Conservation (phyloP, 2,329 filamentous ascomycete genomes). For the Phialophora macrospora region DNA sequence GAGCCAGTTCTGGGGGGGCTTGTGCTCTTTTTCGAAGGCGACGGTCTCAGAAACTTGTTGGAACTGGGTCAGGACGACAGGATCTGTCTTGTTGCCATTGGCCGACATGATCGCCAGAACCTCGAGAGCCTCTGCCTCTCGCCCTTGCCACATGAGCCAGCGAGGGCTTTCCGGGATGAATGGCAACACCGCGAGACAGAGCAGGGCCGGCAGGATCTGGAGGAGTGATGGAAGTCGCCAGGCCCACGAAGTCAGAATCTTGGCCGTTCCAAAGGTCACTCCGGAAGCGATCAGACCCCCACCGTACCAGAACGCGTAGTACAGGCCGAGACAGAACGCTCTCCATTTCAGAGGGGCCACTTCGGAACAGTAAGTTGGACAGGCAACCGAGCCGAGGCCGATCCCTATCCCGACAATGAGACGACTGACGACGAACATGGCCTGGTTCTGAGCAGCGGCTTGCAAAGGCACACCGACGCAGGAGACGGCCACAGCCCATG, state of each 20-base stretch:
- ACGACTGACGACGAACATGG: constrained; percentile 21
- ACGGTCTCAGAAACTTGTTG: background rate
- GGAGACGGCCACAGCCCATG: background rate
- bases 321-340: background rate
- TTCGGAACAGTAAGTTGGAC: background rate
- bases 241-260: background rate
- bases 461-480: constrained; percentile 14
- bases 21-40: background rate
- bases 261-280: background rate
- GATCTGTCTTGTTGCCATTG: background rate
- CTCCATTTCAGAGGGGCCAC: background rate
- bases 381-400: constrained; percentile 3
- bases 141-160: background rate
- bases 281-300: background rate
- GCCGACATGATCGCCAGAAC: background rate
- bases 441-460: constrained; percentile 26
- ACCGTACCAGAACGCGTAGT: background rate
- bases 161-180: background rate
- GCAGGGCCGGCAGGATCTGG: background rate
- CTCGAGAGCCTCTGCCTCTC: background rate
- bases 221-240: background rate
- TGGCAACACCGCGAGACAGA: background rate
- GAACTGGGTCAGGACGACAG: background rate
- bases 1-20: background rate
- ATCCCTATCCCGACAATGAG: constrained; percentile 22